phyloP scores from a whole-genome alignment of 495 filamentous ascomycete species.

The Stereocaulon alpinum region DNA sequence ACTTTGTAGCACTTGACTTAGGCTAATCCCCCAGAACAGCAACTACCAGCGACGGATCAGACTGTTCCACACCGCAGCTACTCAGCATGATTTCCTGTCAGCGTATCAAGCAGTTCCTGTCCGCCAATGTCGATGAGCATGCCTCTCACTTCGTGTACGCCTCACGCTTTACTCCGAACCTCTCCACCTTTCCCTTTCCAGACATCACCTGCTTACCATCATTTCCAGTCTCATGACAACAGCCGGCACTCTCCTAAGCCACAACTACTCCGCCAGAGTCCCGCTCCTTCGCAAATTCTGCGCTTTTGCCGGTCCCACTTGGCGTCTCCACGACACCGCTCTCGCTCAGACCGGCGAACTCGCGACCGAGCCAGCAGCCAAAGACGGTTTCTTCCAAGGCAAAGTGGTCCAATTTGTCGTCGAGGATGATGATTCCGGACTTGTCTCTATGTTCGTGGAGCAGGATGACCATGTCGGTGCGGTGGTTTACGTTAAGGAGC shows the following conservation, averaged over 20 bases:
- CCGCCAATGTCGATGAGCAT: constrained; percentile 20
- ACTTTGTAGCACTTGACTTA: too few relatives aligned
- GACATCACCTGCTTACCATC: background rate
- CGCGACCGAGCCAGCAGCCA: background rate
- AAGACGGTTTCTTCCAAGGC: background rate
- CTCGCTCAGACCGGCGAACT: constrained; percentile 5
- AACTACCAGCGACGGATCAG: too few relatives aligned
- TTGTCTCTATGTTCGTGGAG: constrained; percentile 13
- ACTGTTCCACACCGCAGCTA: too few relatives aligned
- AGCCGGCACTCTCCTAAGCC: constrained; percentile 20
- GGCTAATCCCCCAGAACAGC: too few relatives aligned
- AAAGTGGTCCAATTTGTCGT: background rate
- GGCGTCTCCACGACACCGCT: constrained; percentile 9
- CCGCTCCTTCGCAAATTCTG: constrained; percentile 14
- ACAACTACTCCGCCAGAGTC: constrained; percentile 9
- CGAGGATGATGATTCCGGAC: background rate
- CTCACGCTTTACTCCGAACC: background rate
- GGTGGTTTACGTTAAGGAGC: constrained; percentile 11
- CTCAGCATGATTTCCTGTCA: constrained; percentile 9
- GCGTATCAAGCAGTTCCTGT: constrained; percentile 16
- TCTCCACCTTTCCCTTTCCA: background rate
- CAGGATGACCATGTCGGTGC: constrained; percentile 12
- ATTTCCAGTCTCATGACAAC: constrained; percentile 19
- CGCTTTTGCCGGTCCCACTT: constrained; percentile 20
- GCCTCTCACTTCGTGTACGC: constrained; percentile 18